Conservation (phyloP, 208 protist genomes). For the Trypanosoma caninum region DNA sequence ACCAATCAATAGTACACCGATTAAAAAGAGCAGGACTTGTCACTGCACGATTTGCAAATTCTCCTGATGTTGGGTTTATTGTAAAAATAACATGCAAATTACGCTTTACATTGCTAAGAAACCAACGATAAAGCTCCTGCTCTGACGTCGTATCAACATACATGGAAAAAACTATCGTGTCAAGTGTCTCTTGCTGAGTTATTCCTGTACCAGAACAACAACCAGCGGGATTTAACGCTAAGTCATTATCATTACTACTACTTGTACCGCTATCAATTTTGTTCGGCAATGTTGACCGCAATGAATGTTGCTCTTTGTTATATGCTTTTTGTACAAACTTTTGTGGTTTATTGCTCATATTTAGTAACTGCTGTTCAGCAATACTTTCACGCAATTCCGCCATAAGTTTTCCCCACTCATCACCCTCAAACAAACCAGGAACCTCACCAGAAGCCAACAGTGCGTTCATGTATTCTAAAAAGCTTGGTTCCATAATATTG, state of each 20-base stretch:
- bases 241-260: neutral
- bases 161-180: conserved; percentile 18
- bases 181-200: conserved; percentile 3
- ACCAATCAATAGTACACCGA: conserved; percentile 99
- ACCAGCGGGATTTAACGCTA: too few species aligned
- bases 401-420: conserved; percentile 96
- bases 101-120: conserved; percentile 93
- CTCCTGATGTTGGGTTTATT: conserved; percentile 97
- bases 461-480: conserved; percentile 99
- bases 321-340: neutral
- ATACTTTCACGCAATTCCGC: conserved; percentile 71
- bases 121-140: conserved; percentile 96
- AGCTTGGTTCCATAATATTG: conserved; percentile 97
- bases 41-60: conserved; percentile 93
- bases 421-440: conserved; percentile 98
- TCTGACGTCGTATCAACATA: conserved; percentile 84
- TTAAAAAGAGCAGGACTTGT: conserved; percentile 99
- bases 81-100: conserved; percentile 99
- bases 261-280: neutral
- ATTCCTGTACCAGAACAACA: neutral
- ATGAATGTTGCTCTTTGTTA: neutral
- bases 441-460: conserved; percentile 98
- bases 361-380: conserved; percentile 26
- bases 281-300: conserved; percentile 1
- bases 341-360: conserved; percentile 8